These are phyloP conservation scores for Cyberlindnera lachancei DNA, from an alignment of 805 yeast genomes.

Conservation along the genomic window DNA sequence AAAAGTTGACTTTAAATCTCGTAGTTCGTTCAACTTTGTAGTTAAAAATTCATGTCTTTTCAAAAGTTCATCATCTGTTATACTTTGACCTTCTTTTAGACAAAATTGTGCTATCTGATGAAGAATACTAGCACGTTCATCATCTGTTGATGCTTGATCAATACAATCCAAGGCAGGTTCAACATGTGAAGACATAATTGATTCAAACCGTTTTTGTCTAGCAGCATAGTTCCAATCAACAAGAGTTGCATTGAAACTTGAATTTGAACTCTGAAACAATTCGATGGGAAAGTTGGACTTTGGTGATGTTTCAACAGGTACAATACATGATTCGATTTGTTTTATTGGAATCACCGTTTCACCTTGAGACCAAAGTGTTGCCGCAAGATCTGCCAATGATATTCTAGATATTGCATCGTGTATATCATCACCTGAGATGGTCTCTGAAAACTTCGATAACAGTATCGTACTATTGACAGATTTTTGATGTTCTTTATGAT, in stretches of 20 bases:
- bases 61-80: conserved; percentile 33
- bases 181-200: conserved; percentile 52
- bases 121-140: conserved; percentile 38
- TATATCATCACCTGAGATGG: conserved; percentile 1
- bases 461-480: conserved; percentile 41
- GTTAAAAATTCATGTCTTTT: conserved; percentile 33
- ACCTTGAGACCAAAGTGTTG: conserved; percentile 58
- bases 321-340: conserved; percentile 33
- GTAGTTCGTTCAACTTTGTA: conserved; percentile 39
- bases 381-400: conserved; percentile 41
- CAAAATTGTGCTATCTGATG: conserved; percentile 69
- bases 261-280: conserved; percentile 13
- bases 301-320: conserved; percentile 4
- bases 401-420: conserved; percentile 5
- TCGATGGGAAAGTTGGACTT: conserved; percentile 3
- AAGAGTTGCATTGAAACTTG: conserved; percentile 31
- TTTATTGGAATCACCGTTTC: conserved; percentile 52
- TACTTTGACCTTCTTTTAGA: conserved; percentile 41
- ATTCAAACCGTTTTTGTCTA: conserved; percentile 55
- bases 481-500: conserved; percentile 36
- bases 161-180: conserved; percentile 22
- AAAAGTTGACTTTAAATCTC: conserved; percentile 38
- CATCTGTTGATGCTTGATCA: conserved; percentile 13
- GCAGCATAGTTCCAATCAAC: conserved; percentile 70
- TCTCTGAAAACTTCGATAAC: conserved; percentile 31